Conservation (phyloP, 2,329 filamentous ascomycete genomes). For the Aspergillus sp. region DNA sequence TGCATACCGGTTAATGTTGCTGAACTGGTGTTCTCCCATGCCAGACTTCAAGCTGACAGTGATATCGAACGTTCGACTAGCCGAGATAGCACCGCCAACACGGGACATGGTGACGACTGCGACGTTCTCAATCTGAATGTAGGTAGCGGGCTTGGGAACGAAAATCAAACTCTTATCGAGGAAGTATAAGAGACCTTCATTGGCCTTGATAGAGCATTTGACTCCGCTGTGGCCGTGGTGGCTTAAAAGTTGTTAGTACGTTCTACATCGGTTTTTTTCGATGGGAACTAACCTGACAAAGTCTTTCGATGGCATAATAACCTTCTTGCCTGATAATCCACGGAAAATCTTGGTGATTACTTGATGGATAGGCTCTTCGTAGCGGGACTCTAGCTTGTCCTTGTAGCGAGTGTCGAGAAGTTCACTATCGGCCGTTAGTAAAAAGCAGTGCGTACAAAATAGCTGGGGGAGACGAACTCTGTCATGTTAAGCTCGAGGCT, state of each 20-base stretch:
- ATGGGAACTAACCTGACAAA: constrained; percentile 69
- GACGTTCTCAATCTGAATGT: constrained; percentile 93
- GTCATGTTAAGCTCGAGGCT: constrained; percentile 95
- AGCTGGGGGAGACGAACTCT: constrained; percentile 49
- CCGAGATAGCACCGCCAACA: constrained; percentile 89
- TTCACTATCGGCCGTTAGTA: constrained; percentile 48
- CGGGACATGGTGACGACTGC: constrained; percentile 91
- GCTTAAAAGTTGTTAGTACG: constrained; percentile 33
- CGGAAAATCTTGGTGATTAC: constrained; percentile 96
- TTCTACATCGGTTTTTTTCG: neutral
- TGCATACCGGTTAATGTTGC: constrained; percentile 85
- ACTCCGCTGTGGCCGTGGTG: constrained; percentile 93
- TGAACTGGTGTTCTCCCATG: constrained; percentile 90
- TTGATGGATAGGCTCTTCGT: constrained; percentile 89
- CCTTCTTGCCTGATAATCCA: constrained; percentile 90
- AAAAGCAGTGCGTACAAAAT: neutral
- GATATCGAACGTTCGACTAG: constrained; percentile 95
- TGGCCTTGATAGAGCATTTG: constrained; percentile 99
- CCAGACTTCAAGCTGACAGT: constrained; percentile 86
- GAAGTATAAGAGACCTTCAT: constrained; percentile 95
- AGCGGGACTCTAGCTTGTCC: constrained; percentile 82
- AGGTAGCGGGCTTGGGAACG: constrained; percentile 95
- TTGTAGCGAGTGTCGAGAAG: constrained; percentile 82
- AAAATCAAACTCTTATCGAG: constrained; percentile 99
- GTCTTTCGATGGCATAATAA: constrained; percentile 89